phyloP scores from a whole-genome alignment of 1,284 basidiomycete genomes.

The Cryptococcus neoformans region DNA sequence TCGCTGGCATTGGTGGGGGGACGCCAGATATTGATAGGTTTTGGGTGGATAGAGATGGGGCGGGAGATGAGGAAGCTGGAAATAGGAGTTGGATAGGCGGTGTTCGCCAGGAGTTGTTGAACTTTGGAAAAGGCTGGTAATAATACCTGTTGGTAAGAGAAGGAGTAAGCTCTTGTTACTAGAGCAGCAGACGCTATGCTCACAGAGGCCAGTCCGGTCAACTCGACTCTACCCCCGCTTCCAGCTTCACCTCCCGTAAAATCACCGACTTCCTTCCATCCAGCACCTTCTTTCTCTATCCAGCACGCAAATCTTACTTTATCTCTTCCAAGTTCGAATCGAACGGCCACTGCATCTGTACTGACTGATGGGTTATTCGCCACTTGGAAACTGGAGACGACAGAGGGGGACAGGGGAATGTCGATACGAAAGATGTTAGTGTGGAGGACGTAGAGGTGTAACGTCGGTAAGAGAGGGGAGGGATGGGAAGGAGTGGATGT shows the following conservation, averaged over 20 bases:
- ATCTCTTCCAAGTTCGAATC: slow-evolving; percentile 5
- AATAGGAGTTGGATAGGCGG: background rate
- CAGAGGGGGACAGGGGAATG: slow-evolving; percentile 7
- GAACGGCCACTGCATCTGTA: slow-evolving; percentile 21
- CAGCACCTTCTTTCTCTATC: background rate
- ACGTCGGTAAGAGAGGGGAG: background rate
- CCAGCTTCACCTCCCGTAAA: slow-evolving; percentile 28
- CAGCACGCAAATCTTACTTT: slow-evolving; percentile 3
- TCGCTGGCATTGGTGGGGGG: too few relatives aligned
- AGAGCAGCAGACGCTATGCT: background rate
- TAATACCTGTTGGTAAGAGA: slow-evolving; percentile 1
- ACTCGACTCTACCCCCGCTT: slow-evolving; percentile 24
- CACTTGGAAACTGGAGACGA: slow-evolving; percentile 9
- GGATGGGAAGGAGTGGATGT: background rate
- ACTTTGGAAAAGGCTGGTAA: slow-evolving; percentile 8
- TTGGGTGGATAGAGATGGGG: background rate
- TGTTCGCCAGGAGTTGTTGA: background rate
- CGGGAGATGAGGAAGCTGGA: background rate
- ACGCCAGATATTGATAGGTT: too few relatives aligned
- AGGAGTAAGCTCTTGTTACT: too few relatives aligned
- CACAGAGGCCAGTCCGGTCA: slow-evolving; percentile 18
- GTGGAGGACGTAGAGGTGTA: slow-evolving; percentile 18
- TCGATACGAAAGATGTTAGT: slow-evolving; percentile 11
- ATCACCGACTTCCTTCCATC: slow-evolving; percentile 23
- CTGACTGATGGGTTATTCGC: slow-evolving; percentile 11